Conservation (phyloP, 1,284 basidiomycete genomes). For the Cryptococcus hybrid region DNA sequence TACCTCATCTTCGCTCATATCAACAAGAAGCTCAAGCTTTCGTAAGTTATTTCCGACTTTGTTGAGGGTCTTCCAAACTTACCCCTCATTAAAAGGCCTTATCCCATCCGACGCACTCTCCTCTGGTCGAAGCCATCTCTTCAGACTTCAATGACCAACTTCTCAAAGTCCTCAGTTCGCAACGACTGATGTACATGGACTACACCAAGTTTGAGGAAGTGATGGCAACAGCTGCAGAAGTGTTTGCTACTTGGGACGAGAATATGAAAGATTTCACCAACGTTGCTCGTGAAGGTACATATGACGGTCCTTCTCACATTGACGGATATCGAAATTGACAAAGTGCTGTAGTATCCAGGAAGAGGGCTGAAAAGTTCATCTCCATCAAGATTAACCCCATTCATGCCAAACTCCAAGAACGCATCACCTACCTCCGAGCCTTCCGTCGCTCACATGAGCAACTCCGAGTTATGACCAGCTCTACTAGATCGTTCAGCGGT, state of each 20-base stretch:
- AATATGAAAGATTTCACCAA: conserved; percentile 97
- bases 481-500: conserved; percentile 80
- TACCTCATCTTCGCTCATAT: conserved; percentile 87
- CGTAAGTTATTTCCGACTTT: conserved; percentile 33
- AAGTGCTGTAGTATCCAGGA: conserved; percentile 64
- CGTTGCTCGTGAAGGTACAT: conserved; percentile 74
- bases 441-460: conserved; percentile 99
- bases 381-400: conserved; percentile 94
- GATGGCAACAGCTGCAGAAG: conserved; percentile 70
- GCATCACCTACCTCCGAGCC: conserved; percentile 80
- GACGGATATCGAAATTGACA: background rate
- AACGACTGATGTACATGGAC: conserved; percentile 88
- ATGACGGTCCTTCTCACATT: background rate
- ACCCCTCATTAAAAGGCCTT: conserved; percentile 55
- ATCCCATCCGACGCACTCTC: conserved; percentile 91
- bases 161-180: conserved; percentile 82
- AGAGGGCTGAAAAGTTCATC: conserved; percentile 90
- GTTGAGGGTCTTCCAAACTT: background rate
- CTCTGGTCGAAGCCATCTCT: conserved; percentile 96
- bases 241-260: conserved; percentile 96
- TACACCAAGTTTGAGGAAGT: conserved; percentile 91
- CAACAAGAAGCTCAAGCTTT: conserved; percentile 91
- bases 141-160: conserved; percentile 95
- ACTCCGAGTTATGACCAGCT: conserved; percentile 93
- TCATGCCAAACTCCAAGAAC: conserved; percentile 87